Conservation (phyloP, 1,284 basidiomycete genomes). For the Ganoderma sinense region DNA sequence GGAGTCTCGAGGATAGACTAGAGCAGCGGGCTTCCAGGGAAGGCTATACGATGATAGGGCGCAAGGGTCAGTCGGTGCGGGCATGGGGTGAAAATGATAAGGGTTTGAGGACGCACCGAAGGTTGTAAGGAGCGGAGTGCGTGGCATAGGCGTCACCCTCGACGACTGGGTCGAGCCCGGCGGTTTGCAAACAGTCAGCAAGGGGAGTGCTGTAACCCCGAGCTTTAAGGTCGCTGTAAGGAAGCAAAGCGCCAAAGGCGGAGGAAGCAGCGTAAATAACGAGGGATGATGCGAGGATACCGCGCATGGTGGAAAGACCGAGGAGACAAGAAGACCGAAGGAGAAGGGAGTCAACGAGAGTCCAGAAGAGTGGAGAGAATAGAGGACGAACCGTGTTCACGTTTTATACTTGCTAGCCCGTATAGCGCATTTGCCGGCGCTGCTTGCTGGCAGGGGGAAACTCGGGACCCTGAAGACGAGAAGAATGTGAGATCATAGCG, state of each 20-base stretch:
- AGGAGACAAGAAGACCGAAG: not conserved
- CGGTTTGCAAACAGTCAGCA: constrained; percentile 10
- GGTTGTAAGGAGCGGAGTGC: constrained; percentile 17
- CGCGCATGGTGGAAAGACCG: constrained; percentile 10
- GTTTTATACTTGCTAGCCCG: not conserved
- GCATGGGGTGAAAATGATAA: not conserved
- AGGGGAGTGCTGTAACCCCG: constrained; percentile 4
- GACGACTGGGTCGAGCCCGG: constrained; percentile 15
- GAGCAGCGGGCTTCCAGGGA: constrained; percentile 10
- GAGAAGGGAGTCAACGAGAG: not conserved
- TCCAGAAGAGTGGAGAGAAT: not conserved
- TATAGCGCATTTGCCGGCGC: not conserved
- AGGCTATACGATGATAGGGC: not conserved
- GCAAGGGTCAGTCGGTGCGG: too few species aligned
- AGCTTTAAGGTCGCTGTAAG: constrained; percentile 7
- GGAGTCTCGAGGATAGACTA: constrained; percentile 15
- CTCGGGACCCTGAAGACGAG: not conserved
- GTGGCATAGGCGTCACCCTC: constrained; percentile 14
- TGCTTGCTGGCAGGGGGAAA: not conserved
- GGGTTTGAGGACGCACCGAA: constrained; percentile 10
- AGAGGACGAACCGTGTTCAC: not conserved
- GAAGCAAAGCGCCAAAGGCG: constrained; percentile 11
- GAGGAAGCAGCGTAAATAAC: constrained; percentile 9
- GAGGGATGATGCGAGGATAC: constrained; percentile 7
- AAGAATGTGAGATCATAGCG: not conserved